These are phyloP conservation scores for Oryza coarctata DNA, from an alignment of 176 grass and related monocot species.

Conservation along the genomic window DNA sequence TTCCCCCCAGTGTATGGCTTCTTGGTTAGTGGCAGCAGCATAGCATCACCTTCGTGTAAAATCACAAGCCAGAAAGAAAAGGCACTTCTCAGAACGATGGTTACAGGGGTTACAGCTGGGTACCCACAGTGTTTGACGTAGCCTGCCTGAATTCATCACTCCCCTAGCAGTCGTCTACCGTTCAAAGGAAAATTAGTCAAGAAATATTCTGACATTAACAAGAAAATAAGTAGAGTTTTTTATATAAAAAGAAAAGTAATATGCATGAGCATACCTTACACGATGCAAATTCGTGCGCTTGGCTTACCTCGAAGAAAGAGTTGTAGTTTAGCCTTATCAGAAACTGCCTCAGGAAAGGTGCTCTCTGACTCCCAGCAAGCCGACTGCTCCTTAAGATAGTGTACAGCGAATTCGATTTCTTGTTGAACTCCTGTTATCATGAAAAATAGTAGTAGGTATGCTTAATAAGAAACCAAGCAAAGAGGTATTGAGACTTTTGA, in stretches of 20 bases:
- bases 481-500: not conserved
- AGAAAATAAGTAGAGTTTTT: not conserved
- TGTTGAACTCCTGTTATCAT: slow-evolving; percentile 78
- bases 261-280: not conserved
- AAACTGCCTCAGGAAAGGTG: slow-evolving; percentile 89
- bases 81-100: not conserved
- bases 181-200: not conserved
- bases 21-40: not conserved
- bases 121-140: slow-evolving; percentile 33
- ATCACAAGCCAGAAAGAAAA: not conserved
- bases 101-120: slow-evolving; percentile 26
- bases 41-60: not conserved
- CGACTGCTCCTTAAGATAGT: slow-evolving; percentile 92
- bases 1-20: not conserved
- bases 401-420: slow-evolving; percentile 97
- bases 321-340: slow-evolving; percentile 96
- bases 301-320: slow-evolving; percentile 85
- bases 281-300: not conserved
- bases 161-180: slow-evolving; percentile 78
- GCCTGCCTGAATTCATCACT: slow-evolving; percentile 73
- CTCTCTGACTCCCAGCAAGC: slow-evolving; percentile 81
- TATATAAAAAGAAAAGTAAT: not conserved
- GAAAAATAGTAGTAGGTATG: not conserved
- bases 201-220: slow-evolving; percentile 49
- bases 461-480: slow-evolving; percentile 22